Percentiles rank a stretch among this genome's conserved stretches.
Conservation (phyloP, 257 asterid species). For the Agastache rugosa region DNA sequence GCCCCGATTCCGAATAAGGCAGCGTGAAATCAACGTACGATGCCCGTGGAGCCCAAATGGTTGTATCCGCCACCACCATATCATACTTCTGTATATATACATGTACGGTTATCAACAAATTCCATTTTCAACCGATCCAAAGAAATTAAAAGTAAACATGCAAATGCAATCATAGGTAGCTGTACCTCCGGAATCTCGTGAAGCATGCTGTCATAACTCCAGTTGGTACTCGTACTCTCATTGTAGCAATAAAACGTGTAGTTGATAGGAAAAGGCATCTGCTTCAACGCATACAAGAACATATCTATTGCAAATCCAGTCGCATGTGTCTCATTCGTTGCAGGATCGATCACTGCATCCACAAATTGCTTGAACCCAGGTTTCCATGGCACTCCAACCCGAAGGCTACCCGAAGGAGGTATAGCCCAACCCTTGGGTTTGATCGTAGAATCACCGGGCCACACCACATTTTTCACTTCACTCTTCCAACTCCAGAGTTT, state of each 20-base stretch:
- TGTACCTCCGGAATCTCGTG: slow-evolving; percentile 39
- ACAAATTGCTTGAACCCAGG: slow-evolving; percentile 52
- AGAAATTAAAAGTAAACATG: no score
- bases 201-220: slow-evolving; percentile 45
- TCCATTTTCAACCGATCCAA: background rate
- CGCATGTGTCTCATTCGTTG: background rate
- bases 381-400: slow-evolving; percentile 54
- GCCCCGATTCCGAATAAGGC: background rate
- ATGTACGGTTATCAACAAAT: background rate
- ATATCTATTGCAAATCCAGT: slow-evolving; percentile 49
- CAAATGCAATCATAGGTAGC: no score
- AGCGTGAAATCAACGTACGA: slow-evolving; percentile 44
- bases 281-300: slow-evolving; percentile 35
- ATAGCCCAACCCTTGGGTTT: slow-evolving; percentile 52
- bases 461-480: slow-evolving; percentile 45
- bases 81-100: slow-evolving; percentile 2
- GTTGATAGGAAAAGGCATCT: slow-evolving; percentile 32
- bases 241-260: slow-evolving; percentile 31
- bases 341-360: slow-evolving; percentile 32
- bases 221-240: background rate
- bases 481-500: slow-evolving; percentile 22
- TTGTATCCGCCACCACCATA: slow-evolving; percentile 46
- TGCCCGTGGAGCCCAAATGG: slow-evolving; percentile 57
- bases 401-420: slow-evolving; percentile 37
- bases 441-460: slow-evolving; percentile 61